A percentile compares a stretch with the other conserved stretches of the same genome.
Conservation (phyloP, 768 basidiomycete genomes). For the Rhizopogon vesiculosus region DNA sequence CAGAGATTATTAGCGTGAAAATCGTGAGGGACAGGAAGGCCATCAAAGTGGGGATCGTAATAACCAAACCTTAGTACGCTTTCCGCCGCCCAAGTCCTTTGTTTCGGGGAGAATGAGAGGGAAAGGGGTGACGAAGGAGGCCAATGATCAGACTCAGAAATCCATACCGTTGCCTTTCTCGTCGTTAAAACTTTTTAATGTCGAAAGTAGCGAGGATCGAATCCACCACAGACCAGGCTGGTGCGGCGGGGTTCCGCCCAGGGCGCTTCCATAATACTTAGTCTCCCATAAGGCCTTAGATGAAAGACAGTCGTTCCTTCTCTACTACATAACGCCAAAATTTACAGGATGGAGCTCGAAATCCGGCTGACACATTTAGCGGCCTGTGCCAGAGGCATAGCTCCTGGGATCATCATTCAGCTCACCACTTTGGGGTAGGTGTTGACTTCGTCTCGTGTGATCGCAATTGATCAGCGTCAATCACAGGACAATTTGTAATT, state of each 20-base stretch:
- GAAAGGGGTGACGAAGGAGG: slow-evolving; percentile 15
- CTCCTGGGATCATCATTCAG: slow-evolving; percentile 25
- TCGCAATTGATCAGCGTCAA: slow-evolving; percentile 5
- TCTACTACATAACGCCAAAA: too few relatives aligned
- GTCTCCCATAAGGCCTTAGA: too few relatives aligned
- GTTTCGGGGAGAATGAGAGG: slow-evolving; percentile 18
- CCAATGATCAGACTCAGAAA: not conserved
- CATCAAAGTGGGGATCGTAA: not conserved
- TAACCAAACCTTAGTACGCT: slow-evolving; percentile 11
- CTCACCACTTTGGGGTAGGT: slow-evolving; percentile 21
- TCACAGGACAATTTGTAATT: not conserved
- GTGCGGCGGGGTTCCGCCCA: slow-evolving; percentile 38
- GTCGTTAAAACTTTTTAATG: slow-evolving; percentile 24
- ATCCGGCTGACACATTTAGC: slow-evolving; percentile 20
- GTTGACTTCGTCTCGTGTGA: slow-evolving; percentile 29
- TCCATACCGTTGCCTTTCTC: slow-evolving; percentile 13
- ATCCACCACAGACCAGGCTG: slow-evolving; percentile 31
- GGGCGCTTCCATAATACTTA: slow-evolving; percentile 25
- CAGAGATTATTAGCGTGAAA: not conserved
- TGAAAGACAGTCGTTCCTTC: too few relatives aligned
- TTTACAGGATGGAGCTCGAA: not conserved
- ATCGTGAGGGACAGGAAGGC: not conserved
- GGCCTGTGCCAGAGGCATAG: slow-evolving; percentile 32
- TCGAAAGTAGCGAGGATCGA: slow-evolving; percentile 30
- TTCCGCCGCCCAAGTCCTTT: slow-evolving; percentile 8